Conservation (phyloP, 1,284 basidiomycete species). For the Fomitiporia mediterranea region DNA sequence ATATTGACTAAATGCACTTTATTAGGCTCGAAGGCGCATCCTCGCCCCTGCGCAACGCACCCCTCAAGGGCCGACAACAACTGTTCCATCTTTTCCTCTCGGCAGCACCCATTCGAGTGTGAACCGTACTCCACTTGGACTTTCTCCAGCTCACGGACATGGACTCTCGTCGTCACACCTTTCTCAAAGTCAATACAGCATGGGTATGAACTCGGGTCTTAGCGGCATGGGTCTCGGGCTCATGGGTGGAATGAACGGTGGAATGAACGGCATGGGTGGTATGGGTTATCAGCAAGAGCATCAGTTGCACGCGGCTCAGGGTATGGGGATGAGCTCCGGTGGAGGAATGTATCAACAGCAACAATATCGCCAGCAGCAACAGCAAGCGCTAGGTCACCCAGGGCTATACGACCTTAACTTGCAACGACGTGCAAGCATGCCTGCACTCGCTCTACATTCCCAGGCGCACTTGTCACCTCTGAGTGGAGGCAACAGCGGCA, state of each 20-base stretch:
- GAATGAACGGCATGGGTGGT: background rate
- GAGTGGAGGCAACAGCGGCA: background rate
- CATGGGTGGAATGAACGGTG: background rate
- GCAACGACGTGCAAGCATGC: background rate
- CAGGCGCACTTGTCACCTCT: constrained; percentile 1
- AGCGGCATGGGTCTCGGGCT: background rate
- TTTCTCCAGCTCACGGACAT: constrained; percentile 1
- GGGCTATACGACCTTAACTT: background rate
- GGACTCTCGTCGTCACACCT: constrained; percentile 2
- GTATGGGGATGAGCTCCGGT: constrained; percentile 1
- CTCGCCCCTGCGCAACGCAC: constrained; percentile 74
- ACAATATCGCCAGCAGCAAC: constrained; percentile 4
- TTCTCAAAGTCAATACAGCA: background rate
- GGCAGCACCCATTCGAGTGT: background rate
- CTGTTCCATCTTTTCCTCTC: constrained; percentile 46
- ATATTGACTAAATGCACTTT: background rate
- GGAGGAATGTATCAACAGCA: background rate
- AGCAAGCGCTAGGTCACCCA: background rate
- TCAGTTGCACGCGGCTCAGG: constrained; percentile 6
- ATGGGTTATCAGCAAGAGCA: background rate
- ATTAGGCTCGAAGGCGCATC: constrained; percentile 72
- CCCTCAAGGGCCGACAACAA: constrained; percentile 68
- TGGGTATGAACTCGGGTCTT: constrained; percentile 3
- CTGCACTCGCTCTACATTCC: background rate
- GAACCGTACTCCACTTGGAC: constrained; percentile 3